Evolutionary conservation across 306 rosid genomes (phyloP).

Genomic region (Vigna trinervia): DNA sequence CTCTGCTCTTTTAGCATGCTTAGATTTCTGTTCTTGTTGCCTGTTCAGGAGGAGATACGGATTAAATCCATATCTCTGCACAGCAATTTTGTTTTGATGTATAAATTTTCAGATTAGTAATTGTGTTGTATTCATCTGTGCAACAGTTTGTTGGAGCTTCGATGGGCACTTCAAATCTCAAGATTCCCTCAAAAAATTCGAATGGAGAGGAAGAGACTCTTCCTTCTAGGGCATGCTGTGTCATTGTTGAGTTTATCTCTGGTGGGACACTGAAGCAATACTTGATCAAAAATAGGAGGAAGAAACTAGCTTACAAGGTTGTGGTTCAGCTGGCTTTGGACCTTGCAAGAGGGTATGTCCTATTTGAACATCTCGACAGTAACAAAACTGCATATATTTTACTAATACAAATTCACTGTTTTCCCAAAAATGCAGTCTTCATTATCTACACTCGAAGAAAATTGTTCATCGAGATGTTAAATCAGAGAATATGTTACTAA

Average conservation of each 20-base stretch:
- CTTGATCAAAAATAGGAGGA: constrained; percentile 67
- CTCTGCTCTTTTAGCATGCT: constrained; percentile 6
- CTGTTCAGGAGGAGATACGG: constrained; percentile 11
- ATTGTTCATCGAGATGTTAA: constrained; percentile 90
- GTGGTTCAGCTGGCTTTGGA: constrained; percentile 91
- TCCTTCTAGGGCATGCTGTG: constrained; percentile 85
- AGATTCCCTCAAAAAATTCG: constrained; percentile 63
- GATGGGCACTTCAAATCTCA: constrained; percentile 83
- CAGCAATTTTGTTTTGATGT: constrained; percentile 13
- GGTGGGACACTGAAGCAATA: constrained; percentile 86
- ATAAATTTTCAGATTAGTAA: constrained; percentile 20
- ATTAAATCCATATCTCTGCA: constrained; percentile 1
- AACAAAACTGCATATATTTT: constrained; percentile 19
- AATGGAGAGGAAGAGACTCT: constrained; percentile 49
- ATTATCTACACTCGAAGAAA: constrained; percentile 78
- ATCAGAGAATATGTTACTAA: constrained; percentile 81
- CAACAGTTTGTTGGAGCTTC: constrained; percentile 91
- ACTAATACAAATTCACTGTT: background rate
- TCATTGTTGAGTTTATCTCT: constrained; percentile 84
- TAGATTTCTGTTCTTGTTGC: background rate
- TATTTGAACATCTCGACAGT: background rate
- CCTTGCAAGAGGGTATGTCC: constrained; percentile 80
- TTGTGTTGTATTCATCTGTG: constrained; percentile 36
- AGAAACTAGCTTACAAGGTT: constrained; percentile 72
- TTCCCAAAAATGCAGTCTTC: constrained; percentile 59